Base-by-base conservation (phyloP, 2,329 filamentous ascomycete species). In the Hypoxylon sp. region DNA sequence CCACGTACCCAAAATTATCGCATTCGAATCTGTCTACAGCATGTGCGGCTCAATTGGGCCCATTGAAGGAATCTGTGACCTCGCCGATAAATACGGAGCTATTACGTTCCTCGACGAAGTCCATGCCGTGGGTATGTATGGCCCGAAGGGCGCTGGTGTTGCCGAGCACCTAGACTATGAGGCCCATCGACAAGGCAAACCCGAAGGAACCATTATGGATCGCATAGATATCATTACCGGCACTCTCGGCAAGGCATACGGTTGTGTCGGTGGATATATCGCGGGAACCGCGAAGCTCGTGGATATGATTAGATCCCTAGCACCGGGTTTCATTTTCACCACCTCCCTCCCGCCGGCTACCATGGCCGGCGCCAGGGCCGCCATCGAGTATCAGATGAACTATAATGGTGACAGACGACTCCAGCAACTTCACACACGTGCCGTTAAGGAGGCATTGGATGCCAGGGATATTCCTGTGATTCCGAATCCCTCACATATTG, bases 111-210 rank as follows among this genome's bases (percentile, higher is more conserved):
- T 98, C 79, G 96, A 99, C 79, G 96, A 99, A 88, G 96, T 99
- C 68, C 96, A 99, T 83, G 96, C 96, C 48, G 96, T 99, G 21
- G 96, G 96, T 79, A 98, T 99, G 96, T 99, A 99, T 81, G 96
- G 96, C 77, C 94, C 96, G 78, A 90, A 93, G 76, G 96, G 96
- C 69, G 96, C 94, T 64, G 96, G 96, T 81, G 96, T 99, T 48
- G 96, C 96, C 35, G 96, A 99, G 83, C 96, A 99, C 80, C 89
- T 99, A 55, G 95, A 99, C 79, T 99, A 92, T 78, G 93, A 97
- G 78, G 90, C 92, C 7, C 94, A 98, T 79, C 86, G 87, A 65
- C 88, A 89, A 61, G 93, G 94, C 63, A 86, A 87, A 73, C 90
- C 93, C 10, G 81, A 87, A 71, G 94, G 95, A 69, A 97, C 94